Evolutionary conservation across 2,329 filamentous ascomycete genomes (phyloP), one percentile per base, ranked within the genome.

Genomic region (Aspergillus ibericus): DNA sequence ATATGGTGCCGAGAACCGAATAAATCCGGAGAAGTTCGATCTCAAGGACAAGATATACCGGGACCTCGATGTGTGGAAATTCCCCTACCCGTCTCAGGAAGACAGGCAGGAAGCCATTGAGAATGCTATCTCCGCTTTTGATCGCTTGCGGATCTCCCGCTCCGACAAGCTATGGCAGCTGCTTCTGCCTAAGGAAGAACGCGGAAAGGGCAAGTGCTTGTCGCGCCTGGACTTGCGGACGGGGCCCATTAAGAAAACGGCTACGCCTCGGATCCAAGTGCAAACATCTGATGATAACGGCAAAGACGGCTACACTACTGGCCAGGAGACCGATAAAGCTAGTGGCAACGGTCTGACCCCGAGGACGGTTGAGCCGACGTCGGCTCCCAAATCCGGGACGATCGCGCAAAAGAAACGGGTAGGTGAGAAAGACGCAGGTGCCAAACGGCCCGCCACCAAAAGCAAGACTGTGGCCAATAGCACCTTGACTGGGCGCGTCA

Each of bases 161-260:
- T 79, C 82, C 36, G 85, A 88, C 67, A 82, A 82, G 67, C 74
- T 85, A 18, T 88, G 86, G 85, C 85, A 88, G 72, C 78, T 78
- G 63, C 75, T 88, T 59, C 77, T 88, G 56, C 84, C 84, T 7
- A 81, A 81, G 65, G 80, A 84, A 51, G 85, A 88, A 66, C 80
- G 85, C 62, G 83, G 83, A 46, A 86, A 87, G 67, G 85, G 85
- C 50, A 86, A 83, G 61, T 78, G 81, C 38, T 73, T 88, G 32
- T 88, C 86, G 42, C 82, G 81, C 56, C 78, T 87, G 59, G 82
- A 85, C 59, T 77, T 86, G 36, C 70, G 67, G 51, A 74, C 67
- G 46, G 76, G 75, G 3, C 75, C 78, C 7, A 70, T 74, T 18
- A 72, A 75, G 59, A 77, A 76, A 59, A 60, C 70, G 32, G 60